phyloP scores from a whole-genome alignment of 2,329 filamentous ascomycete species.

The Fusarium tanahbumbuense region DNA sequence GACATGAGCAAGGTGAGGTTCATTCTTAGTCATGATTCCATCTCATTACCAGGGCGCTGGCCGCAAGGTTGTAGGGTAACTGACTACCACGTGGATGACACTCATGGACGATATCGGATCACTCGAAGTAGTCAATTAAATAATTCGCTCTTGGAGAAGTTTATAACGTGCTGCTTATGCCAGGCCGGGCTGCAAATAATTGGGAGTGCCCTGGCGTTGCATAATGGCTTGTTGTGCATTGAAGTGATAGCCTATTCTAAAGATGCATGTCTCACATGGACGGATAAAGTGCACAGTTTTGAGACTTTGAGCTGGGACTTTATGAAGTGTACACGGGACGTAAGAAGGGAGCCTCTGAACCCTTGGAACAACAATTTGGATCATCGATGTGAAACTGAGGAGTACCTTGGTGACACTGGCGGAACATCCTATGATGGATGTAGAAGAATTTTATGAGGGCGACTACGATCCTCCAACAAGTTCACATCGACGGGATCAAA shows the following conservation, averaged over 20 bases:
- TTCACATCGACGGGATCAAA: not conserved
- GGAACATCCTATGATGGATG: not conserved
- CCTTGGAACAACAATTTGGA: not conserved
- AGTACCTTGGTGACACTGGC: not conserved
- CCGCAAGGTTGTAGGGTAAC: not conserved
- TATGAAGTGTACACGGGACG: accelerated
- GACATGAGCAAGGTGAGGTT: not conserved
- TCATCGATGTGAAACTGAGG: not conserved
- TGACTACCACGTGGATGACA: not conserved
- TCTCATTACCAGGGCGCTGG: not conserved
- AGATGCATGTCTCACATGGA: accelerated
- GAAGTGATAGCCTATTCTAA: not conserved
- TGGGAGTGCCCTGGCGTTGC: not conserved
- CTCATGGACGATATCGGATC: not conserved
- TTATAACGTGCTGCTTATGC: not conserved
- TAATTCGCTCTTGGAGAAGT: not conserved
- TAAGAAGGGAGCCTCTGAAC: not conserved
- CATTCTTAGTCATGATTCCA: not conserved
- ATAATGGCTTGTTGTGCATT: not conserved
- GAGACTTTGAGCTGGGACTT: not conserved
- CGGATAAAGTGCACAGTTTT: not conserved
- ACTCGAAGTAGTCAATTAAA: not conserved
- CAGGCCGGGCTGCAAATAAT: not conserved
- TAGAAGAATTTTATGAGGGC: not conserved
- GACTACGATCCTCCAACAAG: not conserved